phyloP scores from a whole-genome alignment of 345 rosid species.

The Cardamine chenopodiifolia region DNA sequence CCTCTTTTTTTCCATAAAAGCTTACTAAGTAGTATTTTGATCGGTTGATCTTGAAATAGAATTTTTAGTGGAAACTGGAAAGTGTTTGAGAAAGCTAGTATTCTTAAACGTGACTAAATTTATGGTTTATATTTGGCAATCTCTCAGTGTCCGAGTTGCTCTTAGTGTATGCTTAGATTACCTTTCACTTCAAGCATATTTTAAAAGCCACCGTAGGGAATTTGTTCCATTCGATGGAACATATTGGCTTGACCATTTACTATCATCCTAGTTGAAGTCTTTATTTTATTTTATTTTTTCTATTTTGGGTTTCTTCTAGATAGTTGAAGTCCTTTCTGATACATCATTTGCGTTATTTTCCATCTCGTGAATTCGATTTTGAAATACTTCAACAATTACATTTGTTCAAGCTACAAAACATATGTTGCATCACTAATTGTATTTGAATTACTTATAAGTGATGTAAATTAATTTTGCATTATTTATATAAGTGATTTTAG shows the following conservation, averaged over 20 bases:
- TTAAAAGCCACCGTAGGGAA: background rate
- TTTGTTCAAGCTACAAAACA: too few species aligned
- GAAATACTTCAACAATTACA: too few species aligned
- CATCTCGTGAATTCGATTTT: background rate
- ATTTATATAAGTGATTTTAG: too few species aligned
- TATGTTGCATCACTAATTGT: too few species aligned
- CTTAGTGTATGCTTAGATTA: background rate
- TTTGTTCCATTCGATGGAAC: background rate
- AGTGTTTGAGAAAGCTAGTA: background rate
- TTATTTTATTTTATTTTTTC: too few species aligned
- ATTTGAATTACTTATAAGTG: too few species aligned
- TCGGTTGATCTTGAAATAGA: background rate
- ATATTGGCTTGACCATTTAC: background rate
- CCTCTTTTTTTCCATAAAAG: background rate
- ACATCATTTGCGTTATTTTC: too few species aligned
- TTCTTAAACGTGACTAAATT: background rate
- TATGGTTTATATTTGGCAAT: background rate
- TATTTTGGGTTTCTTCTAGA: background rate
- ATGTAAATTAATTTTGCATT: too few species aligned
- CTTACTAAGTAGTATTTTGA: background rate
- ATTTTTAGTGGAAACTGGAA: background rate
- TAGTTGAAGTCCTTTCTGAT: background rate
- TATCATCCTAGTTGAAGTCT: background rate
- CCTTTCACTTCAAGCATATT: background rate
- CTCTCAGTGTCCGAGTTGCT: background rate